Base-by-base conservation (phyloP, 768 basidiomycete genomes). In the Hemileccinum rubropunctum region DNA sequence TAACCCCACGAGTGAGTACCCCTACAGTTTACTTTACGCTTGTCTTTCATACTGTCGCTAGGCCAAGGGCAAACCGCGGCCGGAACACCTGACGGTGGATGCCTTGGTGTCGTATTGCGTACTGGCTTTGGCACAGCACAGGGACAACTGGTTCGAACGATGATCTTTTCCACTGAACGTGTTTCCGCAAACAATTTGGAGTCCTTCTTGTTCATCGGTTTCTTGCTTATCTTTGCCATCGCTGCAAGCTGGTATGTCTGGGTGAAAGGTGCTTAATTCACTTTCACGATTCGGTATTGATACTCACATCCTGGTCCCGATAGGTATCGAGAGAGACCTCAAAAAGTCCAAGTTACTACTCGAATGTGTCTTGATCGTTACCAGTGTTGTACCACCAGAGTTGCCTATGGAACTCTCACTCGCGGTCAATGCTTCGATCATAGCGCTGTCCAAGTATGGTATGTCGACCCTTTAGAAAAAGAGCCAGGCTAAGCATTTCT, bases 201-300 rank as follows among this genome's bases (percentile, higher is more conserved):
- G 65, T 87, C 86, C 0, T 98, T 98, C 83, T 71, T 98, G 50
- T 99, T 99, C 73, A 98, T 99, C 53, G 97, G 94, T 3, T 98
- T 99, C 79, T 75, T 98, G 14, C 83, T 98, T 47, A 90, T 98
- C 54, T 98, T 99, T 63, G 97, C 97, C 36, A 88, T 98, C 58
- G 95, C 95, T 28, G 97, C 97, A 0, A 91, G 88, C 62, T 95
- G 94, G 80, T 98, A 99, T 72, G 97, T 98, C 21, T 98, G 97
- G 97, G 80, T 86, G 27, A 92, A 94, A 75, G 95, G 93, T 87
- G 18, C 53, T 77, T 61, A 18, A 43, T 45, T 38, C 21, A 10
- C n/a, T 41, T 26, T 28, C 15, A 3, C 28, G 15, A 17, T 30
- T 49, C 20, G 20, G 27, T 5, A n/a, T 47, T 0, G 18, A 23